A percentile compares a stretch with the other conserved stretches of the same genome.
Evolutionary conservation across 352 stramenopile genomes (phyloP).

Genomic region (Globisporangium cystogenes): DNA sequence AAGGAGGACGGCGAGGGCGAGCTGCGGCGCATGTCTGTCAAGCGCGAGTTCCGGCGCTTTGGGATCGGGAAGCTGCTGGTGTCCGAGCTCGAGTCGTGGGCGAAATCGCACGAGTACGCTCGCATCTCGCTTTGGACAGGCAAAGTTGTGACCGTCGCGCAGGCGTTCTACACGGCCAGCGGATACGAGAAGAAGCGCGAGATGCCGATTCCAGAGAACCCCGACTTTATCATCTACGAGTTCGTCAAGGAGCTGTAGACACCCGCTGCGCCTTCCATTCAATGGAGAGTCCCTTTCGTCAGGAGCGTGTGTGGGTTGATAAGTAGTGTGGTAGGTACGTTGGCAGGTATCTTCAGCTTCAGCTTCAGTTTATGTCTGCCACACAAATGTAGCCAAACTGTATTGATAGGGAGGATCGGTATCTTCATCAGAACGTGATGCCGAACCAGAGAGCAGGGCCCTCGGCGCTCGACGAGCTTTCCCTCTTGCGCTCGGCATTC

Average conservation of each 20-base stretch:
- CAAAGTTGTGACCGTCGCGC: constrained; percentile 24
- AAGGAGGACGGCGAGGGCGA: constrained; percentile 14
- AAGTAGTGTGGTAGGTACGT: too few relatives aligned
- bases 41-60: constrained; percentile 22
- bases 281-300: neutral
- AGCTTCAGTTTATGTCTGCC: neutral
- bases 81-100: constrained; percentile 33
- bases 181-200: constrained; percentile 22
- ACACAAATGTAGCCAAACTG: neutral
- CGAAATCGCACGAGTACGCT: constrained; percentile 9
- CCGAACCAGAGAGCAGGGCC: too few relatives aligned
- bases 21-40: constrained; percentile 42
- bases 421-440: neutral
- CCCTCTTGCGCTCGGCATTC: neutral
- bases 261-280: neutral
- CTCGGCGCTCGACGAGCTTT: too few relatives aligned
- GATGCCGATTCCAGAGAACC: constrained; percentile 24
- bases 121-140: constrained; percentile 30
- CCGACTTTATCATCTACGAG: constrained; percentile 24
- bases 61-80: constrained; percentile 33
- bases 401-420: neutral
- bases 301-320: neutral
- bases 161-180: constrained; percentile 29
- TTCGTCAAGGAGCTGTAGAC: constrained; percentile 26
- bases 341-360: neutral